Conservation (phyloP, 2,329 filamentous ascomycete genomes). For the Microascus cirrosus region DNA sequence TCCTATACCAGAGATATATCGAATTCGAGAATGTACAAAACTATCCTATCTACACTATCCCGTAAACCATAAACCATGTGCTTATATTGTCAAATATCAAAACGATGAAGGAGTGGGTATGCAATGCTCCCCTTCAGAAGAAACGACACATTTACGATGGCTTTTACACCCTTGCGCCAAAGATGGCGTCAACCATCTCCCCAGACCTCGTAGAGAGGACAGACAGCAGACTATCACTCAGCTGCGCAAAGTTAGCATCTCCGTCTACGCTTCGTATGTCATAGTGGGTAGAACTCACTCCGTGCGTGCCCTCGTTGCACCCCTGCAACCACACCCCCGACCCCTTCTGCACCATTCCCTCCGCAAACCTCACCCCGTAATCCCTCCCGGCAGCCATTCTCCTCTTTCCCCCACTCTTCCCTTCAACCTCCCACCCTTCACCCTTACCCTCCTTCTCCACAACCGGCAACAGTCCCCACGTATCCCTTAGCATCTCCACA, state of each 20-base stretch:
- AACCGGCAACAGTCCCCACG: conserved; percentile 54
- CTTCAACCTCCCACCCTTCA: conserved; percentile 28
- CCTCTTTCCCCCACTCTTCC: conserved; percentile 17
- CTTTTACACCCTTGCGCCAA: conserved; percentile 20
- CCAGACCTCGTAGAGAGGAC: conserved; percentile 66
- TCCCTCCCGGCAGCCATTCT: conserved; percentile 62
- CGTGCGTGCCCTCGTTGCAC: conserved; percentile 86
- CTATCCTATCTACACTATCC: not conserved
- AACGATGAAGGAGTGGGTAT: too few relatives aligned
- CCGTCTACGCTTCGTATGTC: not conserved
- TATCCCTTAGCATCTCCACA: conserved; percentile 59
- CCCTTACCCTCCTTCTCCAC: conserved; percentile 20
- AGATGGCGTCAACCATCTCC: conserved; percentile 68
- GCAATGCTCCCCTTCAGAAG: too few relatives aligned
- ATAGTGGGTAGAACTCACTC: conserved; percentile 49
- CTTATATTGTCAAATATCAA: too few relatives aligned
- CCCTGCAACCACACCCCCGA: conserved; percentile 89
- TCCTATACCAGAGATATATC: too few relatives aligned
- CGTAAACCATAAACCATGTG: not conserved
- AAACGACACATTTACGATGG: too few relatives aligned
- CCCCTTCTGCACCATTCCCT: conserved; percentile 54
- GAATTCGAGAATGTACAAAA: too few relatives aligned
- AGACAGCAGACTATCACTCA: conserved; percentile 74
- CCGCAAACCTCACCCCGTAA: conserved; percentile 65
- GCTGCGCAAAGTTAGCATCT: conserved; percentile 26